A percentile compares a stretch with the other conserved stretches of the same genome.
Evolutionary conservation across 306 rosid species (phyloP).

Genomic region (Dryas alaskensis): DNA sequence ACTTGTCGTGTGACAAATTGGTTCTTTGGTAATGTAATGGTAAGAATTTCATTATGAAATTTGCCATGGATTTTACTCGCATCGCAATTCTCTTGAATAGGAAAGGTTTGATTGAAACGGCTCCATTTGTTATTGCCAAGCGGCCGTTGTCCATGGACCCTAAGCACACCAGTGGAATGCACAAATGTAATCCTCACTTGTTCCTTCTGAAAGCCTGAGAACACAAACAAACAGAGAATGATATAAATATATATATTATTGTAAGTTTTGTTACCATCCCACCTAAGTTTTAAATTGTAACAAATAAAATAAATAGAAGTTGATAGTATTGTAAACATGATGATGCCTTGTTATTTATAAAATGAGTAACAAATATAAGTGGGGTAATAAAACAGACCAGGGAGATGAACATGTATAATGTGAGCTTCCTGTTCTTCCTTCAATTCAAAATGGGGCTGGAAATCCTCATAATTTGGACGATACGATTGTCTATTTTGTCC

Average conservation of each 20-base stretch:
- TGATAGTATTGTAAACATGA: too few species aligned
- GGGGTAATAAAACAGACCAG: conserved; percentile 34
- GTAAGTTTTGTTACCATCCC: too few species aligned
- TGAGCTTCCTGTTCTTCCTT: conserved; percentile 38
- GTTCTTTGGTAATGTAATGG: conserved; percentile 50
- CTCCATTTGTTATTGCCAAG: conserved; percentile 33
- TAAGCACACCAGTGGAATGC: conserved; percentile 16
- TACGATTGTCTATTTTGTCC: neutral
- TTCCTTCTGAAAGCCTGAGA: conserved; percentile 48
- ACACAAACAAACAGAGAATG: neutral
- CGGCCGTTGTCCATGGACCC: conserved; percentile 50
- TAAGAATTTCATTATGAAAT: conserved; percentile 36
- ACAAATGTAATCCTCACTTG: conserved; percentile 26
- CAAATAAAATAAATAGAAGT: too few species aligned
- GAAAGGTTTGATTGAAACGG: conserved; percentile 36
- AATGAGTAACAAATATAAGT: neutral
- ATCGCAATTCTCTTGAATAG: conserved; percentile 36
- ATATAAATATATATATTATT: too few species aligned
- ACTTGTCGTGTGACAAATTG: neutral
- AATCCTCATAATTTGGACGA: conserved; percentile 34
- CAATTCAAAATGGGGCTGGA: conserved; percentile 40
- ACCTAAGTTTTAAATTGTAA: too few species aligned
- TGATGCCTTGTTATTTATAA: too few species aligned
- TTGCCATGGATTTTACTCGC: conserved; percentile 31
- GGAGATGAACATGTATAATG: conserved; percentile 36